Base-by-base conservation (phyloP, 148 eudicot species). In the Camellia lanceoleosa region DNA sequence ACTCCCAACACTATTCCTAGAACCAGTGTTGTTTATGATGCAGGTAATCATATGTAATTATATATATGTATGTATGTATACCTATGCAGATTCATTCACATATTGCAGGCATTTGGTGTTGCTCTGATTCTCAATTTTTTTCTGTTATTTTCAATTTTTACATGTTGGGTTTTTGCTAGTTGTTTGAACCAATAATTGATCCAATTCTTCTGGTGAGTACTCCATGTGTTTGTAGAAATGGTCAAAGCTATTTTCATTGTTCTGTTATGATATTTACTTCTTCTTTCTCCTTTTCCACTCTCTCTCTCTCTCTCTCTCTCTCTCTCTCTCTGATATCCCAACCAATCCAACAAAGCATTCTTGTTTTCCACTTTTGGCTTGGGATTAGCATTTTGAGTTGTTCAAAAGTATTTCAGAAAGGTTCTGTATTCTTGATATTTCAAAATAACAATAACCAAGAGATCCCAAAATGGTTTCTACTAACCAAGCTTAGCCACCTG, bases 21-120 rank as follows among this genome's bases (percentile, higher is more conserved):
- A 61, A 86, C 88, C 42, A 89, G 97, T 83, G 97, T 93, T 91
- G 94, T 95, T 69, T 93, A 89, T 89, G 99, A 95, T 95, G 94
- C 99, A 86, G 97, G 97, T 91, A 83, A 30, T 63, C 51, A 18
- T 19, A 3, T n/a, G 52, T 49, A 49, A 30, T 30, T 30, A 30
- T 30, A 30, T 30, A 2, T 23, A 14, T 20, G 7, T n/a, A 23
- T 56, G 16, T 51, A 38, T 8, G 54, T 69, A 14, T 61, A 67
- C 11, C 14, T 59, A 59, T 68, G 71, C 68, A 44, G 38, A 20
- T 49, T 19, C 16, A 41, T 49, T 49, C 52, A 49, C 7, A 0
- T 20, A 19, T 73, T 66, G 13, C 16, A 30, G 5, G 13, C 2
- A 20, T 43, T 11, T 30, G 38, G 38, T 54, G 61, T 62, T 62